Base-by-base conservation (phyloP, 106 monocot species). In the Agapanthus africanus region DNA sequence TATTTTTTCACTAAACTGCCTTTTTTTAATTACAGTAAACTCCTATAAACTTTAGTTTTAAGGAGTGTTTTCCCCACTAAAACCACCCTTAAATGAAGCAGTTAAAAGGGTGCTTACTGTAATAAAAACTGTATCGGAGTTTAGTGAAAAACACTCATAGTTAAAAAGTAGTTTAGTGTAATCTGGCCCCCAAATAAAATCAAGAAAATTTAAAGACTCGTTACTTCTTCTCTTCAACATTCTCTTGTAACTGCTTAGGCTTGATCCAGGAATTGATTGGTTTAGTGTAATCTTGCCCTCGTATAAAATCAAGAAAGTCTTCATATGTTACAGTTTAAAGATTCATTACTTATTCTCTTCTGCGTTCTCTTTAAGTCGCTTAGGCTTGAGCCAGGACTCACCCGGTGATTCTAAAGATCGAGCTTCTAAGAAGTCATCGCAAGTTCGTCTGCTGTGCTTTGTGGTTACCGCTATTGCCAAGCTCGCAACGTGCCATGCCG, bases 381-480 rank as follows among this genome's bases (percentile, higher is more conserved):
- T 95, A 79, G 91, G 90, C 35, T 52, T 85, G 54, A 80, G 67
- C 42, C 85, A 78, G 40, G 85, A 91, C 8, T 54, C 79, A 60
- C 37, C 54, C 69, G 64, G 74, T 72, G 85, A 77, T 65, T 79
- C 83, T 37, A 76, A 78, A 70, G 70, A 50, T 40, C 50, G 41
- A 69, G 57, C 47, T 71, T 81, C 78, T 60, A 70, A 81, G 76
- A 91, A 75, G 42, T 80, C 86, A 33, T 86, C 79, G 1, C 86
- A 91, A 73, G 75, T 83, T 51, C 80, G 95, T 64, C 78, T 89
- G 30, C 62, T 95, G 52, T 86, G 88, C 76, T 97, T 97, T 78
- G 95, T 88, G 14, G 82, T 91, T 40, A 97, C 91, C 59, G 88
- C 95, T 49, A 89, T 97, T 44, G 83, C 86, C 32, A 97, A 97